Evolutionary conservation across 805 yeast genomes (phyloP), one percentile per base, ranked within the genome.

Genomic region (Scheffersomyces stipitis): DNA sequence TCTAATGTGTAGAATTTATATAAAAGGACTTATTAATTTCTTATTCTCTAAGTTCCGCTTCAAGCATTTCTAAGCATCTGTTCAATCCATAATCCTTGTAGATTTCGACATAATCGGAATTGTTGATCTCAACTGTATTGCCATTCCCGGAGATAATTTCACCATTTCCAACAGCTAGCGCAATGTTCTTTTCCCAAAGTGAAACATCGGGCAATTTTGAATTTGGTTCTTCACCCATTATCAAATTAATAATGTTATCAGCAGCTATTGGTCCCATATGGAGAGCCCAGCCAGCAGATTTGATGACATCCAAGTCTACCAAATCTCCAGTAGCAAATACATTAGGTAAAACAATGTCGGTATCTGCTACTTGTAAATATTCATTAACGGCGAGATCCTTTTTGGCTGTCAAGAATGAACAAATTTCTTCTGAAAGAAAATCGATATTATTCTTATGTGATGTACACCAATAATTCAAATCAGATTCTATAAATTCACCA

Each of bases 221-320:
- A 15, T 13, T 18, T 14, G 18, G 36, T 18, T 32, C 32, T 8
- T 44, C 40, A 28, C 47, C 52, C 15, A 40, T 30, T 1, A 52
- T 36, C 8, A 41, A 15, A 18, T 45, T 37, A 4, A 44, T 30
- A 15, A 56, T 31, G 36, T 59, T 59, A 28, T 44, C 40, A 13
- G 57, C 54, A 8, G 49, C 62, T 16, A 48, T 45, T 10, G 45
- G 41, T 9, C 58, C 63, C 45, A 45, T 44, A 34, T 46, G 44
- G 18, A 46, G 44, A 10, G 73, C 73, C 43, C 63, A 66, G 2
- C 72, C 72, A 4, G 72, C 71, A 3, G 66, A 61, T 45, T 67
- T 68, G 38, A 67, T 62, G 27, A 66, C 60, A n/a, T 59, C 60
- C 18, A 60, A 34, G 18, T 62, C 58, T 9, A 49, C 52, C 22